Percentiles rank a stretch among this genome's conserved stretches.
Conservation (phyloP, 2,329 filamentous ascomycete genomes). For the Arthrinium puccinioides region DNA sequence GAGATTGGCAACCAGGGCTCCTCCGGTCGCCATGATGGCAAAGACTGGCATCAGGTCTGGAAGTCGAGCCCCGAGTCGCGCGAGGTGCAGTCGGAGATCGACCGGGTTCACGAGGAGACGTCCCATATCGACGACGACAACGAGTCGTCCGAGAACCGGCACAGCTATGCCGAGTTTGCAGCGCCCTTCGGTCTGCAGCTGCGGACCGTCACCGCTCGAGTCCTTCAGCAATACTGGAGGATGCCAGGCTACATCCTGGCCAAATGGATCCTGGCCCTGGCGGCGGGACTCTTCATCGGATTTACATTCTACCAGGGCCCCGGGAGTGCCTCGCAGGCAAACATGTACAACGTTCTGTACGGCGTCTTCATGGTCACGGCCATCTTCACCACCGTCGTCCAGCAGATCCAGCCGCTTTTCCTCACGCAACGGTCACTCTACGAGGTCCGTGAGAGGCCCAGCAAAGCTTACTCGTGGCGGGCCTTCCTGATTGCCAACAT, state of each 20-base stretch:
- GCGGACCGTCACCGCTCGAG: slow-evolving; percentile 54
- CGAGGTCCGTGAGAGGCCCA: slow-evolving; percentile 69
- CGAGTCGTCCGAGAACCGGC: slow-evolving; percentile 9
- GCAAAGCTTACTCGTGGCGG: slow-evolving; percentile 69
- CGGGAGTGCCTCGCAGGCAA: slow-evolving; percentile 51
- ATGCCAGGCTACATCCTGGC: slow-evolving; percentile 72
- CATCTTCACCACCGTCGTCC: slow-evolving; percentile 63
- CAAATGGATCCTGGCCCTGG: slow-evolving; percentile 54
- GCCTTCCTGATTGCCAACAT: slow-evolving; percentile 67
- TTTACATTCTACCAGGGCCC: slow-evolving; percentile 58
- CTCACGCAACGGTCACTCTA: slow-evolving; percentile 67
- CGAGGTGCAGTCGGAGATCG: slow-evolving; percentile 8
- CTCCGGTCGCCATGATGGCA: too few relatives aligned
- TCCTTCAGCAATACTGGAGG: slow-evolving; percentile 81
- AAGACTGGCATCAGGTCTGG: slow-evolving; percentile 30
- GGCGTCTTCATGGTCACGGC: slow-evolving; percentile 69
- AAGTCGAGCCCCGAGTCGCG: slow-evolving; percentile 43
- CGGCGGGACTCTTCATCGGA: slow-evolving; percentile 56
- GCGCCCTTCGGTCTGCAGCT: slow-evolving; percentile 65
- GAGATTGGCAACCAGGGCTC: slow-evolving; percentile 19
- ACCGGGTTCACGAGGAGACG: slow-evolving; percentile 3
- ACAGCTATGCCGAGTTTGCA: slow-evolving; percentile 61
- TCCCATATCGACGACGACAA: not conserved
- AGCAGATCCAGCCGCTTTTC: slow-evolving; percentile 72
- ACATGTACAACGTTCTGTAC: slow-evolving; percentile 71